Percentiles rank a stretch among this genome's conserved stretches.
Conservation (phyloP, 2,329 filamentous ascomycete genomes). For the Paecilomyces dactylethromorphus region DNA sequence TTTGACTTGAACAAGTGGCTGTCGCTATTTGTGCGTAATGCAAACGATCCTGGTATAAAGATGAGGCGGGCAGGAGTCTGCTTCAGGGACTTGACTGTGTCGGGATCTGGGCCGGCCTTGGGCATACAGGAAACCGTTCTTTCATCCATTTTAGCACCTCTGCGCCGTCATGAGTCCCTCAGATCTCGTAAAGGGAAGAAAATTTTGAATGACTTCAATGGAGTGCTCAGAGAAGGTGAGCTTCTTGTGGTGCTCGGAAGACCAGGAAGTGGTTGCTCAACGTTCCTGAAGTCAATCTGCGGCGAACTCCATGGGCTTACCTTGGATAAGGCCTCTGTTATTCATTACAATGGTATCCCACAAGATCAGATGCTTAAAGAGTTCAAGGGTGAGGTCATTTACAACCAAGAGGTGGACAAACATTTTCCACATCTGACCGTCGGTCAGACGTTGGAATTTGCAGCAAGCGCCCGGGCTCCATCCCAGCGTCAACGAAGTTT, state of each 20-base stretch:
- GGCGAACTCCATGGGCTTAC: slow-evolving; percentile 25
- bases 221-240: slow-evolving; percentile 42
- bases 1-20: no score
- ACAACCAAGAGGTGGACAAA: slow-evolving; percentile 62
- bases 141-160: no score
- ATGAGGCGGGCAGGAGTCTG: no score
- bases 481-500: slow-evolving; percentile 27
- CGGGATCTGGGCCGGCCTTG: no score
- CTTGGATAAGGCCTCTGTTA: not conserved
- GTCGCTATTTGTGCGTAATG: no score
- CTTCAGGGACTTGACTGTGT: no score
- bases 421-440: slow-evolving; percentile 71
- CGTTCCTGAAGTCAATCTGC: slow-evolving; percentile 48
- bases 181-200: no score
- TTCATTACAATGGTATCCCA: slow-evolving; percentile 7
- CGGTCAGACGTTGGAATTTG: slow-evolving; percentile 70
- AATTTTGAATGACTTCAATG: slow-evolving; percentile 26
- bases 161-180: no score
- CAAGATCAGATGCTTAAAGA: slow-evolving; percentile 5
- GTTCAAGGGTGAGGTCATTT: slow-evolving; percentile 6
- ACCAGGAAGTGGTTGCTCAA: slow-evolving; percentile 46
- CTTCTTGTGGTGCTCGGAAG: slow-evolving; percentile 45
- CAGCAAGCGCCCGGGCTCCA: slow-evolving; percentile 57
- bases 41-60: no score
- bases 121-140: no score